Conservation (phyloP, 495 filamentous ascomycete species). For the Penicillium arizonense region DNA sequence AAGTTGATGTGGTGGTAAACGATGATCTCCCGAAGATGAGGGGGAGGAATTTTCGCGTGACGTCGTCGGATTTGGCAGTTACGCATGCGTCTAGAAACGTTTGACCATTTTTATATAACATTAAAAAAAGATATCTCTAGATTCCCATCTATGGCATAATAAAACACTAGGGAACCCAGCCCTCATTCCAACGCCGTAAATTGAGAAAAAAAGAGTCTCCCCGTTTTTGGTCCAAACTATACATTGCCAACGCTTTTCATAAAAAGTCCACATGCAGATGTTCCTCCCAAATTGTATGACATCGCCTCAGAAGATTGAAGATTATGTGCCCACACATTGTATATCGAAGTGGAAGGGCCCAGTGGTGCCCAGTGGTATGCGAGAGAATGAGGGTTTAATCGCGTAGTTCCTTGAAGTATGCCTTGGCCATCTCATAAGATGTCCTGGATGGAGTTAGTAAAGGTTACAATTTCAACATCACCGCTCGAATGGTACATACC, state of each 20-base stretch:
- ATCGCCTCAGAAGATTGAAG: conserved; percentile 14
- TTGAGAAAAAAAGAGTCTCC: neutral
- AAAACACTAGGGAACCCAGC: conserved; percentile 15
- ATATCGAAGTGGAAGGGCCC: conserved; percentile 10
- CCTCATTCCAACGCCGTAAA: conserved; percentile 33
- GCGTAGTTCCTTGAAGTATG: conserved; percentile 58
- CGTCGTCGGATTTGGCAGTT: conserved; percentile 36
- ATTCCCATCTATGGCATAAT: neutral
- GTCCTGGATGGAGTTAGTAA: conserved; percentile 49
- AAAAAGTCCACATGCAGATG: conserved; percentile 18
- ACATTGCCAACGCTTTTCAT: conserved; percentile 28
- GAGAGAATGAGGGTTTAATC: conserved; percentile 16
- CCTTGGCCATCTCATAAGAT: conserved; percentile 78
- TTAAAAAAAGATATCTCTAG: neutral
- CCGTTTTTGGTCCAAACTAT: conserved; percentile 19
- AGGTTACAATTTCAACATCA: neutral
- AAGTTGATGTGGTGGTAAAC: conserved; percentile 15
- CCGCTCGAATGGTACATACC: conserved; percentile 58
- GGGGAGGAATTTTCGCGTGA: conserved; percentile 41
- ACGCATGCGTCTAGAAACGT: conserved; percentile 20
- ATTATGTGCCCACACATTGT: conserved; percentile 12
- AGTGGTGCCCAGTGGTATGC: conserved; percentile 10
- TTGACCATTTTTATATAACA: neutral
- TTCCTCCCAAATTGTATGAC: conserved; percentile 3
- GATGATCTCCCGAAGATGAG: conserved; percentile 23